A percentile compares a stretch with the other conserved stretches of the same genome.
These are phyloP conservation scores for Cornus kousa DNA, from an alignment of 148 eudicot species.

Conservation along the genomic window DNA sequence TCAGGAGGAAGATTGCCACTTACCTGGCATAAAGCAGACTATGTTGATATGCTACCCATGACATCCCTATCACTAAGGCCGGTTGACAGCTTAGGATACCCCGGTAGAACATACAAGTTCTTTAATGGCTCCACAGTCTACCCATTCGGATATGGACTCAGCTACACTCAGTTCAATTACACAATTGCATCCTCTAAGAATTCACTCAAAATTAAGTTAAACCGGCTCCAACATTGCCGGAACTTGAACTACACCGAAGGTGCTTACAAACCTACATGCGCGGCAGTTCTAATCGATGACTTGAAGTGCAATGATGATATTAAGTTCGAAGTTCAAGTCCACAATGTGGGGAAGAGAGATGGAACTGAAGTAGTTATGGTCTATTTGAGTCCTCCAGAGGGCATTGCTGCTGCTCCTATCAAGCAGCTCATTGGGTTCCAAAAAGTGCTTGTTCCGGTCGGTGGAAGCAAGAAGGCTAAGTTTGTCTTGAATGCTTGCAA, in stretches of 20 bases:
- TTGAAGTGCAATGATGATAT: conserved; percentile 1
- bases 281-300: conserved; percentile 3
- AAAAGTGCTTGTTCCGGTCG: conserved; percentile 12
- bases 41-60: conserved; percentile 29
- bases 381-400: conserved; percentile 3
- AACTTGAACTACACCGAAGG: conserved; percentile 11
- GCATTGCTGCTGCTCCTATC: neutral
- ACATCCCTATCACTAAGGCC: conserved; percentile 48
- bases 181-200: neutral
- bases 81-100: conserved; percentile 41
- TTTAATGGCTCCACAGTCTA: conserved; percentile 50
- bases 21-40: conserved; percentile 28
- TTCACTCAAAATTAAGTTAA: neutral
- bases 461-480: neutral
- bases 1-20: conserved; percentile 43
- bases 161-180: conserved; percentile 28
- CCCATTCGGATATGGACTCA: conserved; percentile 45
- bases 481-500: conserved; percentile 22
- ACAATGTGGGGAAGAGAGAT: conserved; percentile 4
- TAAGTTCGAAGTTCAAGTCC: conserved; percentile 9
- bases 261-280: conserved; percentile 6
- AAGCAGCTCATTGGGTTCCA: conserved; percentile 20
- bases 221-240: conserved; percentile 11
- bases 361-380: conserved; percentile 19
- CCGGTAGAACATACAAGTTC: conserved; percentile 67